phyloP scores from a whole-genome alignment of 108 stramenopile species.

The Bacterosira constricta region DNA sequence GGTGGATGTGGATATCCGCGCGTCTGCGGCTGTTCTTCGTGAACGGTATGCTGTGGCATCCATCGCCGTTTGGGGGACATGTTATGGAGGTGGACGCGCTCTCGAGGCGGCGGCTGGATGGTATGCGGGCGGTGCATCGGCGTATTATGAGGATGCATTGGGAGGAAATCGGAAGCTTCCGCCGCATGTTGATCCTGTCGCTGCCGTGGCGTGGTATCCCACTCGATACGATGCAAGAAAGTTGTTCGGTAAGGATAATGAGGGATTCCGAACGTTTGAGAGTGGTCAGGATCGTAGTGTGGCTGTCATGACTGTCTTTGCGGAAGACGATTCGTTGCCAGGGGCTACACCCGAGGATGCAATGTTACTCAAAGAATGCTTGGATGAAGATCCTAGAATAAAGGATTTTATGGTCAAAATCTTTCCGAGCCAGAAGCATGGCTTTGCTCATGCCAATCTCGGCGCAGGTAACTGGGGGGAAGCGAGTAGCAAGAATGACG shows the following conservation, averaged over 20 bases:
- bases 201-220: constrained; percentile 85
- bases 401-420: constrained; percentile 87
- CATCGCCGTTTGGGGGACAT: constrained; percentile 83
- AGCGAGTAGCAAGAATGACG: constrained; percentile 17
- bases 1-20: constrained; percentile 85
- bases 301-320: constrained; percentile 85
- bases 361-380: constrained; percentile 52
- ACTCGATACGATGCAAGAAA: constrained; percentile 72
- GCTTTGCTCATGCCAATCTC: constrained; percentile 69
- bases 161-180: constrained; percentile 56
- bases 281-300: constrained; percentile 49
- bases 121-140: constrained; percentile 47
- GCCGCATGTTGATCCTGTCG: constrained; percentile 71
- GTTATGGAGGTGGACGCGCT: constrained; percentile 85
- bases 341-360: constrained; percentile 82
- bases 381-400: constrained; percentile 68
- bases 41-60: constrained; percentile 78
- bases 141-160: constrained; percentile 63
- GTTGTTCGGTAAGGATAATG: constrained; percentile 64
- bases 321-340: constrained; percentile 61
- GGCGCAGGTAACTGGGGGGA: constrained; percentile 8
- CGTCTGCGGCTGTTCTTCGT: constrained; percentile 74
- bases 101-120: constrained; percentile 80
- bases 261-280: constrained; percentile 46
- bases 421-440: constrained; percentile 80